A percentile compares a stretch with the other conserved stretches of the same genome.
These are phyloP conservation scores for Kodamaea anthophila DNA, from an alignment of 1,139 yeast species.

Conservation along the genomic window DNA sequence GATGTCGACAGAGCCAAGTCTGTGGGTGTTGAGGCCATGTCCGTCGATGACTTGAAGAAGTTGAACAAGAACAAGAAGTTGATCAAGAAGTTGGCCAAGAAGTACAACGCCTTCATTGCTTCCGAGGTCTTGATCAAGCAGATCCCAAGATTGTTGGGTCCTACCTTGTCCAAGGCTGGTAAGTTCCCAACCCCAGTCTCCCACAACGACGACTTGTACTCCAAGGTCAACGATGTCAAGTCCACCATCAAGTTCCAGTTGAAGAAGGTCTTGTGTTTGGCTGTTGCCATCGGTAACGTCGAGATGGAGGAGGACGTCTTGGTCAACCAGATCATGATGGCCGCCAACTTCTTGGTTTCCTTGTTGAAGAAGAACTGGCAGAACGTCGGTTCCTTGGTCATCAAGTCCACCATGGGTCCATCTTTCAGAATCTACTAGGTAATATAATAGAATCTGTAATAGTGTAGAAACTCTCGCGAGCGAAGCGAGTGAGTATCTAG, in stretches of 20 bases:
- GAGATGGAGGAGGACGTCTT: slow-evolving; percentile 95
- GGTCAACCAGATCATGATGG: slow-evolving; percentile 97
- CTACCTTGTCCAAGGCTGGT: slow-evolving; percentile 99
- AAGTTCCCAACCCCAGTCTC: slow-evolving; percentile 99
- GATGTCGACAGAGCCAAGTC: slow-evolving; percentile 99
- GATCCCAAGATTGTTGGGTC: slow-evolving; percentile 99
- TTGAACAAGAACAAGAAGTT: slow-evolving; percentile 99
- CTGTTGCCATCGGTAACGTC: slow-evolving; percentile 98
- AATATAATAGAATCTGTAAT: slow-evolving; percentile 10
- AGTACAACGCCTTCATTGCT: slow-evolving; percentile 99
- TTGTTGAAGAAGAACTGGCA: slow-evolving; percentile 99
- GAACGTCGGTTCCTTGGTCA: slow-evolving; percentile 98
- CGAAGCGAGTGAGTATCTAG: background rate
- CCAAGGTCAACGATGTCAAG: slow-evolving; percentile 94
- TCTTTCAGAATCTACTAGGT: slow-evolving; percentile 97
- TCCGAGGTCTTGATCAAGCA: slow-evolving; percentile 99
- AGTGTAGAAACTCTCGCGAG: slow-evolving; percentile 1
- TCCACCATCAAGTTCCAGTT: slow-evolving; percentile 99
- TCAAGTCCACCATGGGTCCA: slow-evolving; percentile 99
- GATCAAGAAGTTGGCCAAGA: slow-evolving; percentile 99
- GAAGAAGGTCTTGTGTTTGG: slow-evolving; percentile 89
- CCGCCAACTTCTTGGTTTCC: slow-evolving; percentile 98
- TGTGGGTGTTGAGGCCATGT: slow-evolving; percentile 99
- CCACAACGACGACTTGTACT: slow-evolving; percentile 96
- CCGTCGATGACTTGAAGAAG: slow-evolving; percentile 99